phyloP scores from a whole-genome alignment of 495 filamentous ascomycete species.

The Astrothelium subdiscretum region DNA sequence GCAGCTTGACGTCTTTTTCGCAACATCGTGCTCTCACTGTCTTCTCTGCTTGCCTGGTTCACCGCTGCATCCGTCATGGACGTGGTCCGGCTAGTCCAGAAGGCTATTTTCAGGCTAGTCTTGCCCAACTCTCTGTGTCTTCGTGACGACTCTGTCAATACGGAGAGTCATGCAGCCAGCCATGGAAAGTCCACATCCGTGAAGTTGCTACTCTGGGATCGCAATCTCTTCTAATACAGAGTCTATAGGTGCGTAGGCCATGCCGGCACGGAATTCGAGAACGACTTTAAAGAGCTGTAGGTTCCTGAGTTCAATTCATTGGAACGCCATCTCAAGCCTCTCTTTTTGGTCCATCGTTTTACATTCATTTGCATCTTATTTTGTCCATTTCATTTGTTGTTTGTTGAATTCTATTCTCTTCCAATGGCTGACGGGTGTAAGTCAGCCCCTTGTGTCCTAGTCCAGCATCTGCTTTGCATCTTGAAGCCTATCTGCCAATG shows the following conservation, averaged over 20 bases:
- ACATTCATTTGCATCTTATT: constrained; percentile 9
- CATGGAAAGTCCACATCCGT: not conserved
- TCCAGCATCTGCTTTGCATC: constrained; percentile 5
- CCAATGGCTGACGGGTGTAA: constrained; percentile 54
- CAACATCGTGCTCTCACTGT: not conserved
- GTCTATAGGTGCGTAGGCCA: not conserved
- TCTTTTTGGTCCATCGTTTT: not conserved
- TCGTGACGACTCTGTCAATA: not conserved
- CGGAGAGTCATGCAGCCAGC: not conserved
- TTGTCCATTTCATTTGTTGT: constrained; percentile 8
- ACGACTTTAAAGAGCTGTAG: not conserved
- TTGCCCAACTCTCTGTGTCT: not conserved
- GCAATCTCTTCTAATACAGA: not conserved
- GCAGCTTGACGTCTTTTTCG: not conserved
- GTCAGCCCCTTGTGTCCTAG: constrained; percentile 18
- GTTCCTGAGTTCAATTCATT: constrained; percentile 1
- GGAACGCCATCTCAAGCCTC: not conserved
- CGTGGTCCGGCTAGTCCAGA: not conserved
- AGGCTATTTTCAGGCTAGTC: not conserved
- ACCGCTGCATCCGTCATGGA: not conserved
- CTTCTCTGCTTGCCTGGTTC: not conserved
- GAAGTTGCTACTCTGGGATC: not conserved
- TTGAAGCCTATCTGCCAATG: not conserved
- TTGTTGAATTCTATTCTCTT: constrained; percentile 4
- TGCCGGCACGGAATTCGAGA: not conserved